Evolutionary conservation across 768 basidiomycete species (phyloP), one percentile per base, ranked within the genome.

Genomic region (Sporobolomyces phaffii): DNA sequence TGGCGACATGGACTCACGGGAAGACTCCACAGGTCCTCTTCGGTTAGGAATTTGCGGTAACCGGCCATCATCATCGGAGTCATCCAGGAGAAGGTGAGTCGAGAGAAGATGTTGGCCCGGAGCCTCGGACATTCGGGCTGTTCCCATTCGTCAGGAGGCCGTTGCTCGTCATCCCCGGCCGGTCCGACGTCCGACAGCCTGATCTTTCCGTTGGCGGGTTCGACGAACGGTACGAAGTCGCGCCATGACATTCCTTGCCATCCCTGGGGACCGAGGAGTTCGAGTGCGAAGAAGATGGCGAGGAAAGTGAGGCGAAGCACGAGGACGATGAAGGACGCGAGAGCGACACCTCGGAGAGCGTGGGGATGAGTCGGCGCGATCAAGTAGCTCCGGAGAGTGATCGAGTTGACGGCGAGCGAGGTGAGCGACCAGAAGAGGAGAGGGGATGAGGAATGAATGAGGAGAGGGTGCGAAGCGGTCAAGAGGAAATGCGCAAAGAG

Each of bases 391-490:
- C 90, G 83, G 0, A 84, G 79, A 83, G 87, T 85, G 8, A 89
- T 75, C 15, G 78, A 73, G 0, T 84, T 72, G 0, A 78, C 79
- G 20, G 80, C 24, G 17, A 83, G 54, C 72, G 90, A 89, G 13
- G 82, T 56, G 0, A 90, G 89, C 87, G 89, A 94, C 78, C 90
- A 93, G 52, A 93, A 76, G 14, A 96, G 83, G 41, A 91, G 78
- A 17, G 85, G 75, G 2, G 87, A 81, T 18, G 73, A 74, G 14
- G 74, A 69, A 49, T 69, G 67, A 0, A 64, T 57, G 20, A 66
- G 54, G 52, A 69, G 41, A 5, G 67, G 64, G 64, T 72, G 71
- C 14, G 71, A 72, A 2, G 58, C 67, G 22, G 60, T 53, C 24
- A 60, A 57, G 43, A 72, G 60, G 40, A 44, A 26, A 28, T 68